Evolutionary conservation across 2,329 filamentous ascomycete species (phyloP).

Genomic region (Lasiodiplodia theobromae): DNA sequence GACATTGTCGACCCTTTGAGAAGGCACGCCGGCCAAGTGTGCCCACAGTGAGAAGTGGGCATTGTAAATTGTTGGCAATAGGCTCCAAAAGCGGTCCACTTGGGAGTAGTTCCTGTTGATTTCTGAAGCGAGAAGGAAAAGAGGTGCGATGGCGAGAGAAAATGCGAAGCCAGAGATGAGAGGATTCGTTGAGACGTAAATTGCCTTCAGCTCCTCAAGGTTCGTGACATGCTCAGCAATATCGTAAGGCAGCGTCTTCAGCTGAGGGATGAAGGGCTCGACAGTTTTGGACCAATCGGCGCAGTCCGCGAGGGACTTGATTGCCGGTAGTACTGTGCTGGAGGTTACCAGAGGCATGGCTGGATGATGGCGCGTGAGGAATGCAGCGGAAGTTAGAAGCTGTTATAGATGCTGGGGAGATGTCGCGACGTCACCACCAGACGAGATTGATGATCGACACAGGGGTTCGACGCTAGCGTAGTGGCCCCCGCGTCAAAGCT

Average conservation of each 20-base stretch:
- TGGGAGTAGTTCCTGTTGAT: slow-evolving; percentile 96
- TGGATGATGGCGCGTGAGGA: background rate
- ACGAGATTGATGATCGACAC: slow-evolving; percentile 21
- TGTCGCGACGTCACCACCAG: slow-evolving; percentile 24
- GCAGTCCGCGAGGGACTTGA: slow-evolving; percentile 76
- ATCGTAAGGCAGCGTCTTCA: slow-evolving; percentile 54
- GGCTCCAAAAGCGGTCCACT: slow-evolving; percentile 89
- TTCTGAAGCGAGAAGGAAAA: slow-evolving; percentile 81
- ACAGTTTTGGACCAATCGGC: slow-evolving; percentile 78
- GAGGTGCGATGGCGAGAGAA: slow-evolving; percentile 71
- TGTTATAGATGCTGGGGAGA: background rate
- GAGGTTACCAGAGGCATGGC: slow-evolving; percentile 20
- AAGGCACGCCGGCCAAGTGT: slow-evolving; percentile 73
- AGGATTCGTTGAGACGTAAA: slow-evolving; percentile 89
- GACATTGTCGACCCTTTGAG: slow-evolving; percentile 74
- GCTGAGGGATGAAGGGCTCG: slow-evolving; percentile 76
- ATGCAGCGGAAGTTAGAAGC: slow-evolving; percentile 6
- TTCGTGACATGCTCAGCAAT: slow-evolving; percentile 65
- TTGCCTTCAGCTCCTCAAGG: slow-evolving; percentile 66
- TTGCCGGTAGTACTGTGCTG: slow-evolving; percentile 71
- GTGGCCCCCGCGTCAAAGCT: slow-evolving; percentile 19
- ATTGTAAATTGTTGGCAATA: slow-evolving; percentile 87
- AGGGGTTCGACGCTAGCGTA: slow-evolving; percentile 17
- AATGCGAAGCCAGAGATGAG: slow-evolving; percentile 77
- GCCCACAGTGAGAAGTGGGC: slow-evolving; percentile 86